Evolutionary conservation across 306 rosid genomes (phyloP).

Genomic region (Acacia confusa): DNA sequence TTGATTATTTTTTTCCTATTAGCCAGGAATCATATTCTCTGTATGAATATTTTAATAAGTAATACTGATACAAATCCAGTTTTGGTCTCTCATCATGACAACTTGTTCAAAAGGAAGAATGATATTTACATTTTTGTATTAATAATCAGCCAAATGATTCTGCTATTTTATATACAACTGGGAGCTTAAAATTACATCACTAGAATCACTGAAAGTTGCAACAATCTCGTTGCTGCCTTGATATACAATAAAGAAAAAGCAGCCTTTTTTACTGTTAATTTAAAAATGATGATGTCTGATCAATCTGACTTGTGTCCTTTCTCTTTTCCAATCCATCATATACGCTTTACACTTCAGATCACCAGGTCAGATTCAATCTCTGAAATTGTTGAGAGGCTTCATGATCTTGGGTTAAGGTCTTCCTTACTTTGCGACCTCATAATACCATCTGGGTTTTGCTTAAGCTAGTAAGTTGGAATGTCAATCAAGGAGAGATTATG

Average conservation of each 20-base stretch:
- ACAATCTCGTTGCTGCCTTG: no score
- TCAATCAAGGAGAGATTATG: conserved; percentile 54
- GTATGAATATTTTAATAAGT: conserved; percentile 9
- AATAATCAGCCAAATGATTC: no score
- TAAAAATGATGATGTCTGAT: not conserved
- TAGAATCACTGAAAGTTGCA: no score
- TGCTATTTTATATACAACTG: not conserved
- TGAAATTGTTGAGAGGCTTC: conserved; percentile 46
- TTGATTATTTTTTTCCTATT: not conserved
- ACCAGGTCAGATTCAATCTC: conserved; percentile 23
- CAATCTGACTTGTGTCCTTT: conserved; percentile 39
- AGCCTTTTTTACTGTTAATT: conserved; percentile 4
- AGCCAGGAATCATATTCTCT: not conserved
- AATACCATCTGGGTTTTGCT: conserved; percentile 42
- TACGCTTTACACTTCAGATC: not conserved
- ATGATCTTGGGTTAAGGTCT: conserved; percentile 53
- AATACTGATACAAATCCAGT: not conserved
- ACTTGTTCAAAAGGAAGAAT: not conserved
- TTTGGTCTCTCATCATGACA: conserved; percentile 9
- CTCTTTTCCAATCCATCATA: conserved; percentile 47
- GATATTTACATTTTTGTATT: not conserved
- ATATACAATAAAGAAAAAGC: conserved; percentile 36
- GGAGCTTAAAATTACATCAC: no score
- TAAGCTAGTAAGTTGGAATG: conserved; percentile 38
- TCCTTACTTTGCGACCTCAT: conserved; percentile 54